Percentiles rank a stretch among this genome's conserved stretches.
phyloP scores from a whole-genome alignment of 2,329 filamentous ascomycete genomes.

The Penicillium decumbens region DNA sequence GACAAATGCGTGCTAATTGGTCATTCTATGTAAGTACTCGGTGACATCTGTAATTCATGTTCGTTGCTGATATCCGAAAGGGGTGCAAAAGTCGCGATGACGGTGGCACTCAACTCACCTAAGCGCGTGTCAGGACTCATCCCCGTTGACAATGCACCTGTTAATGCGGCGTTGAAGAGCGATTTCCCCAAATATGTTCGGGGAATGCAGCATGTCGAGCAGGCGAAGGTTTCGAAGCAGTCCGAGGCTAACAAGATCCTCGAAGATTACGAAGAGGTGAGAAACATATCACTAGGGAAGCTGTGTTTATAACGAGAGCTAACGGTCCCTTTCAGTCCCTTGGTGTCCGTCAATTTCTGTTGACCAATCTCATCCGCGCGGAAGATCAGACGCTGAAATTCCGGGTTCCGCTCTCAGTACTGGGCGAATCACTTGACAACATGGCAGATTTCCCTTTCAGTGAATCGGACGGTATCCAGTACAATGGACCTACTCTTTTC shows the following conservation, averaged over 20 bases:
- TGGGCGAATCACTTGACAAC: constrained; percentile 64
- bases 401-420: constrained; percentile 68
- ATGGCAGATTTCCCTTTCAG: constrained; percentile 88
- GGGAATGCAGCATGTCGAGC: constrained; percentile 78
- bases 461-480: constrained; percentile 63
- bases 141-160: constrained; percentile 85
- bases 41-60: not conserved
- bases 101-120: constrained; percentile 68
- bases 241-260: constrained; percentile 78
- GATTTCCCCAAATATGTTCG: constrained; percentile 76
- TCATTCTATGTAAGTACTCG: constrained; percentile 71
- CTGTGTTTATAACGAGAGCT: constrained; percentile 1
- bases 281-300: constrained; percentile 6
- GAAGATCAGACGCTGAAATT: constrained; percentile 61
- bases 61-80: constrained; percentile 37
- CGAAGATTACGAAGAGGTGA: constrained; percentile 64
- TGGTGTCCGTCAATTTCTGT: constrained; percentile 80
- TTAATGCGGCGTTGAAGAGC: constrained; percentile 69
- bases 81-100: constrained; percentile 92
- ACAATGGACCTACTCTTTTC: constrained; percentile 74
- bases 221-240: constrained; percentile 61
- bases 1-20: constrained; percentile 73
- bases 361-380: constrained; percentile 70
- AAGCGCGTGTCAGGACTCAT: constrained; percentile 66
- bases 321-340: constrained; percentile 49